phyloP scores from a whole-genome alignment of 345 rosid genomes.

The Trapa bicornis region DNA sequence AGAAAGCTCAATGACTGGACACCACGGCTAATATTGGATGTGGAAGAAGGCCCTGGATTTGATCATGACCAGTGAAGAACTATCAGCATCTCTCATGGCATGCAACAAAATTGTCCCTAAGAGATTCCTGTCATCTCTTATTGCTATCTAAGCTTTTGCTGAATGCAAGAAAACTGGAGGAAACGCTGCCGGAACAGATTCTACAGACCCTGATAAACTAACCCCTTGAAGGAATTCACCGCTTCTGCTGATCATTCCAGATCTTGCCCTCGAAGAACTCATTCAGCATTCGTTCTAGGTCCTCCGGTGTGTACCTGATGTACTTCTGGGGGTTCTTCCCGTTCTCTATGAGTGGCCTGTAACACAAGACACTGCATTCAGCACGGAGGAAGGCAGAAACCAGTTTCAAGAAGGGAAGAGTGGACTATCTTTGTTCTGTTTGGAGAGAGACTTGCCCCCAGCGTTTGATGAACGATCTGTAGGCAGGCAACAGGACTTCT shows the following conservation, averaged over 20 bases:
- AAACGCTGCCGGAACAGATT: neutral
- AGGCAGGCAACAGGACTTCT: conserved; percentile 91
- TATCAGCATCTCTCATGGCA: no score
- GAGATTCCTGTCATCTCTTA: neutral
- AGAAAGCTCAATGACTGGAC: neutral
- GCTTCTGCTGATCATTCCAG: conserved; percentile 55
- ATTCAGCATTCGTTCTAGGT: conserved; percentile 74
- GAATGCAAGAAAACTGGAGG: neutral
- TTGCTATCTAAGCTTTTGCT: neutral
- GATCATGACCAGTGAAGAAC: no score
- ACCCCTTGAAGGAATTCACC: conserved; percentile 19
- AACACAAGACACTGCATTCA: conserved; percentile 3
- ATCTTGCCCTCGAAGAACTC: conserved; percentile 93
- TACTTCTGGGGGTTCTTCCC: conserved; percentile 81
- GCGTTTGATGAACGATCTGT: conserved; percentile 79
- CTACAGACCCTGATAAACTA: neutral
- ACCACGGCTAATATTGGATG: no score
- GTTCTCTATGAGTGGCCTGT: conserved; percentile 72
- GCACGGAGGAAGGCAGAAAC: neutral
- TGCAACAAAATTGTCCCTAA: no score
- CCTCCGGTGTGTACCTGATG: conserved; percentile 63
- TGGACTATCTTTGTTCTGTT: neutral
- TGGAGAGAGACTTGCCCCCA: conserved; percentile 41
- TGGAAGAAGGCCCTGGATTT: no score
- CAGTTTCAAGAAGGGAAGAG: neutral